These are phyloP conservation scores for Sicyos baderoa DNA, from an alignment of 306 rosid genomes.

Conservation along the genomic window DNA sequence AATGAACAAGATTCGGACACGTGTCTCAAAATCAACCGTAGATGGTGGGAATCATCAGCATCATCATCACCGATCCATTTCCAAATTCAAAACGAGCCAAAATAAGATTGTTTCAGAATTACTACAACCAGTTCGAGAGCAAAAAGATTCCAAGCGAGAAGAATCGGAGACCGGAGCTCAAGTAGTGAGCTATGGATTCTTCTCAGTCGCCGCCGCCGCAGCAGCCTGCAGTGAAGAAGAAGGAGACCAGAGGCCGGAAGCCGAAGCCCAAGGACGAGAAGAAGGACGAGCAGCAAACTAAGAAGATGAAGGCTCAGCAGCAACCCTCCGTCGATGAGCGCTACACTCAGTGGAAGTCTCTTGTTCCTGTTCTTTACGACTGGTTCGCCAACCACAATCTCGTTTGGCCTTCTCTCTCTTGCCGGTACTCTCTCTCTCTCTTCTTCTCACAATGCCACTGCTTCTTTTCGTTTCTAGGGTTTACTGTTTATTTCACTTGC, in stretches of 20 bases:
- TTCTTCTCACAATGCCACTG: too few relatives aligned
- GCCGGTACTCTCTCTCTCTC: slow-evolving; percentile 42
- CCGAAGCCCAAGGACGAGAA: slow-evolving; percentile 86
- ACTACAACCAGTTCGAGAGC: too few relatives aligned
- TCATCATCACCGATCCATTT: too few relatives aligned
- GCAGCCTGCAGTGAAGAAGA: slow-evolving; percentile 44
- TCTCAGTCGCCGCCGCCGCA: too few relatives aligned
- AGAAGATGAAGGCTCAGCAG: slow-evolving; percentile 43
- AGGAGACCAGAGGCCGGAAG: slow-evolving; percentile 79
- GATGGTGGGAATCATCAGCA: too few relatives aligned
- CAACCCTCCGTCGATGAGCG: slow-evolving; percentile 61
- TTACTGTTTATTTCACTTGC: background rate
- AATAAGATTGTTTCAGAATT: too few relatives aligned
- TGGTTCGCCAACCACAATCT: slow-evolving; percentile 97
- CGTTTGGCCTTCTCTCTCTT: slow-evolving; percentile 91
- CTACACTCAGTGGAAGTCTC: slow-evolving; percentile 83
- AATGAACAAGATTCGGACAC: too few relatives aligned
- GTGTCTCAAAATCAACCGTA: too few relatives aligned
- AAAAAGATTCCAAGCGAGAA: too few relatives aligned
- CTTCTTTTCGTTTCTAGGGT: slow-evolving; percentile 12
- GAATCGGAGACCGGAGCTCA: too few relatives aligned
- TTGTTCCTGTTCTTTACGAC: slow-evolving; percentile 81
- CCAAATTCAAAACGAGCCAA: too few relatives aligned
- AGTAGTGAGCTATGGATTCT: too few relatives aligned
- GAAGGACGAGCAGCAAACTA: slow-evolving; percentile 56